Conservation (phyloP, 2,329 filamentous ascomycete species). For the Metarhizium guizhouense region DNA sequence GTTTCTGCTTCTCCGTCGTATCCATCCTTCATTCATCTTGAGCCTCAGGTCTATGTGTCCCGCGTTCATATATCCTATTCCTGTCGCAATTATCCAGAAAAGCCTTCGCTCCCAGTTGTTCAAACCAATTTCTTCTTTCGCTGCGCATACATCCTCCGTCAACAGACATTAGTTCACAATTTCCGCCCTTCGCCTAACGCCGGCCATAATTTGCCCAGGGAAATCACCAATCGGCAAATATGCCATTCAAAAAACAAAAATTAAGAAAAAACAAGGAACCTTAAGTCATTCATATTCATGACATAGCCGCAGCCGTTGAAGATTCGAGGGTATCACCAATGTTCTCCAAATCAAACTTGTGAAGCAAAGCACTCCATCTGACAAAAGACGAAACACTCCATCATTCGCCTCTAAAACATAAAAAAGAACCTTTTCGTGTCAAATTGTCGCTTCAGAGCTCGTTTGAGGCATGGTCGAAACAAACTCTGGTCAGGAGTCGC, state of each 20-base stretch:
- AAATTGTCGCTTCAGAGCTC: background rate
- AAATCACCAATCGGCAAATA: background rate
- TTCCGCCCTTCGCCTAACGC: constrained; percentile 2
- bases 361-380: background rate
- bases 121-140: background rate
- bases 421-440: background rate
- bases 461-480: background rate
- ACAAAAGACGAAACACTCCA: background rate
- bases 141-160: background rate
- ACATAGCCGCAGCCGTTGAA: background rate
- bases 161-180: background rate
- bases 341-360: background rate
- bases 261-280: background rate
- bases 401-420: background rate
- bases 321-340: constrained; percentile 3
- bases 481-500: background rate
- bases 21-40: background rate
- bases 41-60: background rate
- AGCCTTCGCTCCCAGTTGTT: background rate
- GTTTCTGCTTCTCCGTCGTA: background rate
- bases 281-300: constrained; percentile 4
- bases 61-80: background rate
- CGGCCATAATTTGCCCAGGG: background rate
- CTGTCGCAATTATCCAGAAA: background rate
- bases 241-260: background rate